Evolutionary conservation across 257 asterid species (phyloP), one percentile per base, ranked within the genome.

Genomic region (Schizonepeta tenuifolia): DNA sequence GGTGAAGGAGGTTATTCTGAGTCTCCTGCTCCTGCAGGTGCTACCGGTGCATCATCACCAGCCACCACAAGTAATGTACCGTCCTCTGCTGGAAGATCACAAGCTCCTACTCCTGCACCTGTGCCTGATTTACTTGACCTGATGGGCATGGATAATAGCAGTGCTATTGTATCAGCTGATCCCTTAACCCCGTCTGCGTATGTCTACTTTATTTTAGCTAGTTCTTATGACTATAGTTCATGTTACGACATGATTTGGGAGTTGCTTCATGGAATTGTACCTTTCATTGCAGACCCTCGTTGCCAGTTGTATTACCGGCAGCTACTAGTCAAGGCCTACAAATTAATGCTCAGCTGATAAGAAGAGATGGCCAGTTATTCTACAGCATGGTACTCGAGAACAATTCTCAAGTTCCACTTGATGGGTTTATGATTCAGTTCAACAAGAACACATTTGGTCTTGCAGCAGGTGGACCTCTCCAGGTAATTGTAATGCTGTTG

Each of bases 361-460:
- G 98, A 71, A 92, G 82, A 83, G 99, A 90, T 51, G 97, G 96
- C 50, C 96, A 92, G 81, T 71, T 95, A 81, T 92, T 88, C 72
- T 95, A 95, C 86, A 88, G 87, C 91, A 92, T 95, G 99, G 56
- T 89, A 71, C 88, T 95, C 72, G 96, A 92, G 85, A 95, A 95
- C 83, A 85, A 86, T 83, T 65, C 96, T 57, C 91, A 87, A 81
- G 54, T 71, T 71, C 83, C 96, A 35, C 94, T 95, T 69, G 99
- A 95, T 78, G 98, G 99, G 43, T 95, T 95, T 69, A 88, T 95
- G 99, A 92, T 95, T 81, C 99, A 95, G 82, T 95, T 95, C 80
- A 95, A 95, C 89, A 95, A 92, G 88, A 94, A 92, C 80, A 87
- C 99, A 26, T 90, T 95, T 80, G 99, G 99, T 70, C 96, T 95